A percentile compares a stretch with the other conserved stretches of the same genome.
Conservation (phyloP, 345 rosid genomes). For the Syzygium oleosum region DNA sequence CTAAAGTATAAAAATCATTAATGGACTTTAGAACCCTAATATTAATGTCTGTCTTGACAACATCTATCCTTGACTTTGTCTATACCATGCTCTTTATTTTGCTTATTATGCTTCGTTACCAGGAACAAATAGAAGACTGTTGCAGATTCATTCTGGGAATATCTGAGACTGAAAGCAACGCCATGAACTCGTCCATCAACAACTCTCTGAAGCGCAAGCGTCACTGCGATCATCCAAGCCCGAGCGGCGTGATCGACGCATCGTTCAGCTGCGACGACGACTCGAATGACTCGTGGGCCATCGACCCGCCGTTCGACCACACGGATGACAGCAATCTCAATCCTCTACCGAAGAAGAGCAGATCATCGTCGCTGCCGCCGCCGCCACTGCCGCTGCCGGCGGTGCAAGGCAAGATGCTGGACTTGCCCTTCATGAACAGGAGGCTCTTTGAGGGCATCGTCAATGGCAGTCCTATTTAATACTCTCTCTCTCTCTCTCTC, state of each 20-base stretch:
- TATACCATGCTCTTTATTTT: background rate
- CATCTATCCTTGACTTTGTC: background rate
- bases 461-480: background rate
- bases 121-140: slow-evolving; percentile 59
- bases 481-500: background rate
- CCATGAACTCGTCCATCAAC: background rate
- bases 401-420: slow-evolving; percentile 39
- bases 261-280: slow-evolving; percentile 33
- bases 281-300: background rate
- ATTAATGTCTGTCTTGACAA: background rate
- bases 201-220: slow-evolving; percentile 47
- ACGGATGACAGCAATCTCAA: background rate
- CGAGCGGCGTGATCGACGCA: slow-evolving; percentile 58
- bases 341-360: background rate
- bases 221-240: background rate
- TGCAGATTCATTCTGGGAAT: slow-evolving; percentile 35
- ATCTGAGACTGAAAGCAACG: slow-evolving; percentile 5
- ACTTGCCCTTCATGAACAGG: slow-evolving; percentile 12
- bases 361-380: background rate
- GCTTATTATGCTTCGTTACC: slow-evolving; percentile 2
- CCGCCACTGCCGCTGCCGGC: slow-evolving; percentile 1
- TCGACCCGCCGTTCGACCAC: background rate
- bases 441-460: background rate
- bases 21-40: background rate
- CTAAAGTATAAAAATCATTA: background rate